Evolutionary conservation across 805 yeast species (phyloP).

Genomic region (Metschnikowia santaceciliae): DNA sequence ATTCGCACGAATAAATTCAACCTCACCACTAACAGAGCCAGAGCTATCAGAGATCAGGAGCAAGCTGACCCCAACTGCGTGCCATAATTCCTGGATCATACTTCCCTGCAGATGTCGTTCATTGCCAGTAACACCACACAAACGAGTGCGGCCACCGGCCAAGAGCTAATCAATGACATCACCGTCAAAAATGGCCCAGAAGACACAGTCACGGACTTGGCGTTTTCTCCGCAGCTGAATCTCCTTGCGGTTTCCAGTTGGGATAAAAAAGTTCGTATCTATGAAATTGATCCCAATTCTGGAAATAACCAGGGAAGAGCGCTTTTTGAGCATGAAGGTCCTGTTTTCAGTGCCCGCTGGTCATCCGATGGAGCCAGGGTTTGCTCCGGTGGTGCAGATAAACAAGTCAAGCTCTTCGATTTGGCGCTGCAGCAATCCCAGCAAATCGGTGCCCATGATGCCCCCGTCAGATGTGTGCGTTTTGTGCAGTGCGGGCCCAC

Average conservation of each 20-base stretch:
- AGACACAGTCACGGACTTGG: constrained; percentile 78
- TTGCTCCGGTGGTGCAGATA: constrained; percentile 87
- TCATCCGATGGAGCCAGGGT: constrained; percentile 83
- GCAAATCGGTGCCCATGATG: constrained; percentile 84
- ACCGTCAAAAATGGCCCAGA: constrained; percentile 80
- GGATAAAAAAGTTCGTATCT: constrained; percentile 93
- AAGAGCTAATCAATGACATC: constrained; percentile 67
- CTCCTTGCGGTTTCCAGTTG: constrained; percentile 79
- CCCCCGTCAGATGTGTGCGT: constrained; percentile 69
- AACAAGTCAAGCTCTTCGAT: constrained; percentile 80
- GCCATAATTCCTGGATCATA: too few relatives aligned
- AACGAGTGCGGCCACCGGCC: constrained; percentile 46
- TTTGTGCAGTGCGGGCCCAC: constrained; percentile 82
- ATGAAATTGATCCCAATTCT: constrained; percentile 68
- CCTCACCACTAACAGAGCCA: too few relatives aligned
- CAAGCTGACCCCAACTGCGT: too few relatives aligned
- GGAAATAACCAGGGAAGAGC: constrained; percentile 89
- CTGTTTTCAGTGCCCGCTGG: constrained; percentile 82
- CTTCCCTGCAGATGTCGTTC: constrained; percentile 32
- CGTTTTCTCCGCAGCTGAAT: constrained; percentile 86
- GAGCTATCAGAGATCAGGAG: too few relatives aligned
- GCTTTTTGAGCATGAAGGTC: constrained; percentile 82
- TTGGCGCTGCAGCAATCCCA: constrained; percentile 75
- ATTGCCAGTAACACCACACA: constrained; percentile 23
- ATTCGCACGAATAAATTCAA: background rate